Evolutionary conservation across 1,284 basidiomycete species (phyloP).

Genomic region (Puccinia triticina): DNA sequence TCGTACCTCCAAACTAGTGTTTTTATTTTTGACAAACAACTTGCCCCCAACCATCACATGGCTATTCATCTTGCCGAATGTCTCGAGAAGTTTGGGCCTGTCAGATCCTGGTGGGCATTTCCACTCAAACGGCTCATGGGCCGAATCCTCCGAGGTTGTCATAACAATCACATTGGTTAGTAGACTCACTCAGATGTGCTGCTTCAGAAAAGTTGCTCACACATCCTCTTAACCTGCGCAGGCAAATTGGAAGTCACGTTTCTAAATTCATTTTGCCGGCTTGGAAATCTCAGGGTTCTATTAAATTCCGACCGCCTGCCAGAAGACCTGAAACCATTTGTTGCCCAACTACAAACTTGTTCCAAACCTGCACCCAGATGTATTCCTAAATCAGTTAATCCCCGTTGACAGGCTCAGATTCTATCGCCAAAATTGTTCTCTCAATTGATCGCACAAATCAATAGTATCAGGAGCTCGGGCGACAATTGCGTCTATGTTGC

Average conservation of each 20-base stretch:
- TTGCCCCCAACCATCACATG: conserved; percentile 42
- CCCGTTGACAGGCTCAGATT: no score
- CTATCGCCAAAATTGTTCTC: no score
- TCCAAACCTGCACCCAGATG: background rate
- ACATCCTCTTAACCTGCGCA: background rate
- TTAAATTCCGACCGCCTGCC: background rate
- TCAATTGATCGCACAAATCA: no score
- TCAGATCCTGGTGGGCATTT: no score
- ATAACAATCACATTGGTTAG: conserved; percentile 15
- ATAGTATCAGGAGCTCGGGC: background rate
- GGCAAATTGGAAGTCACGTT: conserved; percentile 3
- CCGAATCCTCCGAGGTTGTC: conserved; percentile 15
- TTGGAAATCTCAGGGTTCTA: background rate
- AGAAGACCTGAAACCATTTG: background rate
- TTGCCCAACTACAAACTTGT: background rate
- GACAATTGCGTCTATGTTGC: background rate
- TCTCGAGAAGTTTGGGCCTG: no score
- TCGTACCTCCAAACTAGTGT: conserved; percentile 4
- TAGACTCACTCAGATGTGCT: background rate
- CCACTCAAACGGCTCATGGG: no score
- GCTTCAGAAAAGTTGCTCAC: no score
- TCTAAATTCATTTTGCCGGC: background rate
- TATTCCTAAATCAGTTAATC: no score
- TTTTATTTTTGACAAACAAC: background rate
- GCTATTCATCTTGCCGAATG: conserved; percentile 36